Evolutionary conservation across 768 basidiomycete species (phyloP), one percentile per base, ranked within the genome.

Genomic region (Paxillus ammoniavirescens): DNA sequence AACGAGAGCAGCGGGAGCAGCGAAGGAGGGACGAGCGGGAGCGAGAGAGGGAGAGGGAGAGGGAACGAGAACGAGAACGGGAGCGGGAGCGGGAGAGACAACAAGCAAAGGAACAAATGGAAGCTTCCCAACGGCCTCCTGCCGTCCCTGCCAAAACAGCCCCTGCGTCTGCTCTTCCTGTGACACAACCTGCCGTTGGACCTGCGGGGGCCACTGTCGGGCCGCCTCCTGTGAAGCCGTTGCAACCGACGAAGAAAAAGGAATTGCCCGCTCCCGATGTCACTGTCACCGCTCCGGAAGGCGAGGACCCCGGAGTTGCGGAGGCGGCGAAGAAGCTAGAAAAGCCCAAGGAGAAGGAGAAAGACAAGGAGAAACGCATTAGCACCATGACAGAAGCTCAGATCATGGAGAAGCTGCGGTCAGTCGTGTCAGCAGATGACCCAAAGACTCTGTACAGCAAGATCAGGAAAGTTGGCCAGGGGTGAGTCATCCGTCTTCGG

Each of bases 391-490:
- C 89, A 47, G 96, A 99, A 73, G 89, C 87, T 46, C 96, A 99
- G 75, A 95, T 98, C 62, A 97, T 98, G 95, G 92, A 95, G 68
- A 97, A 96, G 74, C 76, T 99, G 60, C 78, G 93, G 59, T 84
- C 84, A 58, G 94, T 98, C 1, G 95, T 98, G 44, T 84, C 80
- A 41, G 75, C 82, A 41, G 87, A 92, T 18, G 96, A 98, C 68
- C 96, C 96, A 21, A 93, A 91, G 73, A 64, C 78, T 60, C 67
- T 96, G 17, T 99, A 98, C 72, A 90, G 88, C 63, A 98, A 97
- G 79, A 97, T 98, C 71, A 94, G 92, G 78, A 99, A 98, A 76
- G 93, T 99, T 56, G 96, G 96, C 33, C 96, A 99, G 71, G 96
- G 94, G 93, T 97, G 69, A 70, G 91, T 79, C 10, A 35, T 56